A percentile compares a stretch with the other conserved stretches of the same genome.
Conservation (phyloP, 257 asterid genomes). For the Jaltomata sinuosa region DNA sequence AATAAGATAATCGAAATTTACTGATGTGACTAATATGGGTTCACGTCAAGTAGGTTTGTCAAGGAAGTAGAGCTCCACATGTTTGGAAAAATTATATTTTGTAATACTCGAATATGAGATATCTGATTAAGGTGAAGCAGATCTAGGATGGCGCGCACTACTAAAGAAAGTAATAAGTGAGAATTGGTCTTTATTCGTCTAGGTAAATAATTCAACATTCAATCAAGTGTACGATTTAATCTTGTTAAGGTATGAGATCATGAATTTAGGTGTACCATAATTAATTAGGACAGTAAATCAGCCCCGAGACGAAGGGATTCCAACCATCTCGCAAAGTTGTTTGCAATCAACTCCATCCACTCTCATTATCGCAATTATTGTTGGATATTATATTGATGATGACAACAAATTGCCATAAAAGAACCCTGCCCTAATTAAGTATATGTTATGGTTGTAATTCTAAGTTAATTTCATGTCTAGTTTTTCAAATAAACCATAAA, state of each 20-base stretch:
- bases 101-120: not conserved
- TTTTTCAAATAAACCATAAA: not conserved
- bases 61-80: not conserved
- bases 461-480: not conserved
- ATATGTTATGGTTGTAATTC: not conserved
- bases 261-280: too few species aligned
- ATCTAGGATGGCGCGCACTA: too few species aligned
- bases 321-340: not conserved
- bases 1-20: not conserved
- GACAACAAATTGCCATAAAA: constrained; percentile 1
- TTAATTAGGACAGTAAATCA: too few species aligned
- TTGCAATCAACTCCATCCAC: constrained; percentile 13
- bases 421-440: not conserved
- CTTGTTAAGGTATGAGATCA: too few species aligned
- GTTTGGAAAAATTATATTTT: too few species aligned
- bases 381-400: not conserved
- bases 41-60: not conserved
- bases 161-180: too few species aligned
- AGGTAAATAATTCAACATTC: too few species aligned
- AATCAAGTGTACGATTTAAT: too few species aligned
- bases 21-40: not conserved
- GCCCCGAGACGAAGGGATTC: too few species aligned
- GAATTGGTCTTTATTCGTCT: too few species aligned
- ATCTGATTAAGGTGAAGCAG: too few species aligned
- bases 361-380: constrained; percentile 18